Base-by-base conservation (phyloP, 2,329 filamentous ascomycete species). In the Xylaria sp. region DNA sequence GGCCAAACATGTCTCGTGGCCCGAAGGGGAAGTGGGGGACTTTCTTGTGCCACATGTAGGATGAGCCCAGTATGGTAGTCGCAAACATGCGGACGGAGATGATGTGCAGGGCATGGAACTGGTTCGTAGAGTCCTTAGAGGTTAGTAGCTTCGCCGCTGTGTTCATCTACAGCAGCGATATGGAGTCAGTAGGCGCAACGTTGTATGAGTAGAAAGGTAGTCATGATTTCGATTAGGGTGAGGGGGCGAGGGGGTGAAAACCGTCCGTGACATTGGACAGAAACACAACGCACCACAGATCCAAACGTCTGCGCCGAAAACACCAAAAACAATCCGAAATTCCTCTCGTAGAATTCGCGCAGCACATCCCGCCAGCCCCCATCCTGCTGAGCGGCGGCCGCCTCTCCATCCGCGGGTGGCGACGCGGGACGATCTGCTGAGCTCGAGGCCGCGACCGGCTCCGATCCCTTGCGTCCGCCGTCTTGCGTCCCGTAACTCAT, bases 1-100 rank as follows among this genome's bases (percentile, higher is more conserved):
- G 77, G 44, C 81, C 79, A 25, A 89, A 78, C 1, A 93, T 83
- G 11, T 83, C 83, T n/a, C 78, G 83, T 17, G 81, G 78, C 0
- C 91, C 91, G 1, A 92, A 76, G 0, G 90, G 91, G 54, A 88
- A 89, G 65, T 89, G 75, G 1, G 89, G 87, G 1, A 79, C 73
- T 11, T 73, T 72, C 54, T 76, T 75, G 27, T 73, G 74, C 76
- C 75, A 78, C 77, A 79, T 78, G 33, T 79, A 79, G 6, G 74
- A 17, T 1, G 72, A 76, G 3, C 77, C 76, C 5, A 80, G 70
- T 0, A 76, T 23, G 0, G 73, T 66, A 0, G 78, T 80, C 3
- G 73, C 72, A 0, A 77, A 41, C 78, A 80, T 80, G 40, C 78
- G 75, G 0, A 80, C 76, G 47, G 79, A 79, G 17, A 80, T 79